These are phyloP conservation scores for Claviceps pusilla DNA, from an alignment of 2,329 filamentous ascomycete genomes.

Conservation along the genomic window DNA sequence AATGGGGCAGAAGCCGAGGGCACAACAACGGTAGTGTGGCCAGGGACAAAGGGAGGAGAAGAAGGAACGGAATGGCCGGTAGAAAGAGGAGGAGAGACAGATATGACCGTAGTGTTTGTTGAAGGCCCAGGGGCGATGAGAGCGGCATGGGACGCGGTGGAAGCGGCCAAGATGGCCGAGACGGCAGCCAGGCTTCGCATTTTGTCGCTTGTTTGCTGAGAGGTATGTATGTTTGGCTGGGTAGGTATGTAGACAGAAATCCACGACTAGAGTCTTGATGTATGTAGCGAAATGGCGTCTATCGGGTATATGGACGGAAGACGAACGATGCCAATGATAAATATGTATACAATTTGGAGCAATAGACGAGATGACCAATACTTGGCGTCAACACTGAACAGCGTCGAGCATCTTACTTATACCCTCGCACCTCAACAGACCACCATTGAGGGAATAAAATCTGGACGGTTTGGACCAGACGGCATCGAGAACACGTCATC, in stretches of 20 bases:
- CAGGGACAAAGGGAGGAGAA: neutral
- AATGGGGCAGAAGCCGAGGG: neutral
- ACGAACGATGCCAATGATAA: neutral
- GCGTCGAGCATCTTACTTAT: slow-evolving; percentile 2
- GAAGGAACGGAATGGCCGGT: neutral
- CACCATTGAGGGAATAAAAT: neutral
- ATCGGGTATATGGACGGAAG: neutral
- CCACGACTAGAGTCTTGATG: neutral
- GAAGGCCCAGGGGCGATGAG: neutral
- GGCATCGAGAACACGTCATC: slow-evolving; percentile 2
- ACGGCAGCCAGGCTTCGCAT: slow-evolving; percentile 10
- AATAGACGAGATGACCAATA: neutral
- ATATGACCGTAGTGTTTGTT: neutral
- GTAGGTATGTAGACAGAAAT: neutral
- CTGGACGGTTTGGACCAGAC: neutral
- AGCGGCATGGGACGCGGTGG: neutral
- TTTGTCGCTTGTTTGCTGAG: slow-evolving; percentile 1
- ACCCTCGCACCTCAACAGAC: neutral
- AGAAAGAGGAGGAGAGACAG: neutral
- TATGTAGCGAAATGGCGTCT: neutral
- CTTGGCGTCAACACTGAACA: neutral
- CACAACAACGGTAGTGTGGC: neutral
- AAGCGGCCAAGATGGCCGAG: slow-evolving; percentile 8
- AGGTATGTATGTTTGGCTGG: neutral
- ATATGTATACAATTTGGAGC: neutral